Percentiles rank a stretch among this genome's conserved stretches.
Conservation (phyloP, 1,284 basidiomycete genomes). For the Ustilago nuda region DNA sequence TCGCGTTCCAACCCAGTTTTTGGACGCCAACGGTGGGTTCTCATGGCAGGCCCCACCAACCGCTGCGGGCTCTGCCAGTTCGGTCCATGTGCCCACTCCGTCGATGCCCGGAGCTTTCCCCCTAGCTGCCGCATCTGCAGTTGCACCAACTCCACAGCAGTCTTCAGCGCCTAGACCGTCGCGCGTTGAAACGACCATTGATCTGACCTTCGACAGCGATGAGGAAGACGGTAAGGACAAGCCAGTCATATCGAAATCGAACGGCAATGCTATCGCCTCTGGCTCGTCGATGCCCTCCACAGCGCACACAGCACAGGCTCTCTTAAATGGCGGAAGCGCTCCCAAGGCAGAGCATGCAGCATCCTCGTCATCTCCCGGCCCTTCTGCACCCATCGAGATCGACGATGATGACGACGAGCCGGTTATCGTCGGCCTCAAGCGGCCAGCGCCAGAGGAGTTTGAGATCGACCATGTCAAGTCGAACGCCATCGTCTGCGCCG, state of each 20-base stretch:
- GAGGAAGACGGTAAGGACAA: conserved; percentile 37
- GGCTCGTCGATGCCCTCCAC: background rate
- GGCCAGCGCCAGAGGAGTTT: conserved; percentile 28
- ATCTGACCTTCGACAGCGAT: conserved; percentile 42
- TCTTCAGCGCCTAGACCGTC: background rate
- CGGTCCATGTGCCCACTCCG: background rate
- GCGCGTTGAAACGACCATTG: conserved; percentile 19
- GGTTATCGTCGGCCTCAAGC: conserved; percentile 46
- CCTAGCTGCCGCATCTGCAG: background rate
- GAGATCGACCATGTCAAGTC: conserved; percentile 45
- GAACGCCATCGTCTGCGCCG: conserved; percentile 61
- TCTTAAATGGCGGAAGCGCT: background rate
- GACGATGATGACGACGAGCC: conserved; percentile 61
- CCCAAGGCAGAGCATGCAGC: background rate
- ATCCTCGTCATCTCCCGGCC: background rate
- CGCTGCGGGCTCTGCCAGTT: background rate
- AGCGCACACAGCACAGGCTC: background rate
- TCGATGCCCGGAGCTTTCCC: conserved; percentile 23
- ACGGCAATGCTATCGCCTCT: background rate
- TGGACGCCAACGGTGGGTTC: conserved; percentile 49
- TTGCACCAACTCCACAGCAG: background rate
- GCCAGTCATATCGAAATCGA: conserved; percentile 1
- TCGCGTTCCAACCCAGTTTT: conserved; percentile 56
- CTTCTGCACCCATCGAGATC: conserved; percentile 14
- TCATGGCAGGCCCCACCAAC: conserved; percentile 11